Percentiles rank a stretch among this genome's conserved stretches.
Evolutionary conservation across 2,329 filamentous ascomycete species (phyloP).

Genomic region (Exophiala mesophila): DNA sequence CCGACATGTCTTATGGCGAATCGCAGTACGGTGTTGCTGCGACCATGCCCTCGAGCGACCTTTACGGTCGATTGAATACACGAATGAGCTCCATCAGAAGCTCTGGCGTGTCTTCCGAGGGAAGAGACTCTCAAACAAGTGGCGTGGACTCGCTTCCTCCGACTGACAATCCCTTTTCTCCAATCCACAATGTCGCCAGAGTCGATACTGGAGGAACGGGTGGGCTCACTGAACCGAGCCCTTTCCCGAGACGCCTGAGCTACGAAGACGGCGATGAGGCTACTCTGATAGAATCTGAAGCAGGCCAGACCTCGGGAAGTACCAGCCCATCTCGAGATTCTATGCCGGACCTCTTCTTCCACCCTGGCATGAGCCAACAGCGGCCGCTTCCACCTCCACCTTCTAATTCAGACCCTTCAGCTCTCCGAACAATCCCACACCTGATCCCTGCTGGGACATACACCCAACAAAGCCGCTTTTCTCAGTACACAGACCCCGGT

Average conservation of each 20-base stretch:
- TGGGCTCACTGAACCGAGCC: conserved; percentile 70
- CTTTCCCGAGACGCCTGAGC: conserved; percentile 63
- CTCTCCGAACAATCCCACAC: conserved; percentile 42
- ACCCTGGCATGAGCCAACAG: conserved; percentile 66
- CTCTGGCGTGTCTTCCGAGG: conserved; percentile 27
- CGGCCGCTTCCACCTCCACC: conserved; percentile 61
- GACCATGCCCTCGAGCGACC: conserved; percentile 18
- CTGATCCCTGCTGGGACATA: conserved; percentile 57
- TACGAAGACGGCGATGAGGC: conserved; percentile 89
- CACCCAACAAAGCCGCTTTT: conserved; percentile 47
- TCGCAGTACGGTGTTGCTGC: conserved; percentile 30
- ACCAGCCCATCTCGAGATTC: conserved; percentile 67
- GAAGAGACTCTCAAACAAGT: conserved; percentile 24
- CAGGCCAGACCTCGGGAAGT: conserved; percentile 45
- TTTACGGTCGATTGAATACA: conserved; percentile 20
- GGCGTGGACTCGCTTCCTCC: conserved; percentile 39
- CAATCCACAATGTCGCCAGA: conserved; percentile 53
- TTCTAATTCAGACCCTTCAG: conserved; percentile 33
- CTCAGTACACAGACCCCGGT: conserved; percentile 36
- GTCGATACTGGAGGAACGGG: conserved; percentile 90
- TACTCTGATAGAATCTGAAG: conserved; percentile 52
- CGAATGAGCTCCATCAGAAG: conserved; percentile 27
- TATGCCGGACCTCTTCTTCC: conserved; percentile 88
- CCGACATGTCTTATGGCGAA: conserved; percentile 57
- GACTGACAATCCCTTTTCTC: conserved; percentile 53